Percentiles rank a stretch among this genome's conserved stretches.
Evolutionary conservation across 345 rosid species (phyloP).

Genomic region (Turritis glabra): DNA sequence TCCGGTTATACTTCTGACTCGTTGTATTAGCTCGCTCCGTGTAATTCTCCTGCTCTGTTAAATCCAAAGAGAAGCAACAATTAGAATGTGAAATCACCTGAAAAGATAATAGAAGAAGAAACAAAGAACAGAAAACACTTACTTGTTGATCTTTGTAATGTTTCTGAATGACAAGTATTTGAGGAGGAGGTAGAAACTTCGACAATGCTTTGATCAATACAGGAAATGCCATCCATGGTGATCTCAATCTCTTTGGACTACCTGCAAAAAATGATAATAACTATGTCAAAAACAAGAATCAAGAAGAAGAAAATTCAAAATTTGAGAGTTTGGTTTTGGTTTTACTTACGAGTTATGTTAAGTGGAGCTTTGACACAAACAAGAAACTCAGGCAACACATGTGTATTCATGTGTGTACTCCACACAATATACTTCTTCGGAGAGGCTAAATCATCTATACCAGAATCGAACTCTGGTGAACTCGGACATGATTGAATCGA

Average conservation of each 20-base stretch:
- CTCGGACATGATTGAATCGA: slow-evolving; percentile 57
- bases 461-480: slow-evolving; percentile 67
- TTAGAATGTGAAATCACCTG: slow-evolving; percentile 2
- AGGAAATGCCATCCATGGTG: slow-evolving; percentile 85
- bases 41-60: slow-evolving; percentile 69
- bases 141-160: slow-evolving; percentile 55
- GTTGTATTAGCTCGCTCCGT: slow-evolving; percentile 55
- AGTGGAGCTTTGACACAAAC: slow-evolving; percentile 61
- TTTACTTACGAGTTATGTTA: slow-evolving; percentile 45
- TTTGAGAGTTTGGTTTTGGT: neutral
- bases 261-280: slow-evolving; percentile 13
- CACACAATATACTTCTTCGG: slow-evolving; percentile 71
- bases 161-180: slow-evolving; percentile 49
- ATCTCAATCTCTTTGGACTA: slow-evolving; percentile 45
- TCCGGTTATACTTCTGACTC: slow-evolving; percentile 65
- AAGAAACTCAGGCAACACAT: slow-evolving; percentile 65
- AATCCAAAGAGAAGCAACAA: neutral
- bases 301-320: slow-evolving; percentile 6
- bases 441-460: slow-evolving; percentile 53
- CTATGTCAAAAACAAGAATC: neutral
- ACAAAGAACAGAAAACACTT: slow-evolving; percentile 20
- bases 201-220: slow-evolving; percentile 61
- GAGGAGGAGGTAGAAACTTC: slow-evolving; percentile 48
- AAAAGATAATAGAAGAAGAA: neutral
- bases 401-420: slow-evolving; percentile 70